These are phyloP conservation scores for Phytophthora macrochlamydospora DNA, from an alignment of 352 stramenopile species.

Conservation along the genomic window DNA sequence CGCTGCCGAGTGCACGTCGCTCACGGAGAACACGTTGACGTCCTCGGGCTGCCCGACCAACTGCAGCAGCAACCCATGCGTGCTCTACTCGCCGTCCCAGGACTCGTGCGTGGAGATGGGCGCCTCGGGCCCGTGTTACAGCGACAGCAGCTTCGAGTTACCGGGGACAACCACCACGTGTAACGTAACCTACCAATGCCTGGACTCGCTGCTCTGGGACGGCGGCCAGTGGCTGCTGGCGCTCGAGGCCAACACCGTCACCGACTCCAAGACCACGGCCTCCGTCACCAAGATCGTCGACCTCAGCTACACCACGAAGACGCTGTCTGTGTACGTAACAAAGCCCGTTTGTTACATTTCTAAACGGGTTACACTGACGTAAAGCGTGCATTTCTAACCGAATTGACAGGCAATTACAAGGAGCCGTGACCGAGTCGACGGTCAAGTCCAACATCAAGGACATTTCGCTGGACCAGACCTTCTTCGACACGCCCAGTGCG, in stretches of 20 bases:
- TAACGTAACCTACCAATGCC: slow-evolving; percentile 64
- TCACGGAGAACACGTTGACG: slow-evolving; percentile 58
- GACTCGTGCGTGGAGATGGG: slow-evolving; percentile 30
- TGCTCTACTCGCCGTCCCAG: slow-evolving; percentile 57
- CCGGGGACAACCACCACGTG: slow-evolving; percentile 29
- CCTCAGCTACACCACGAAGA: slow-evolving; percentile 36
- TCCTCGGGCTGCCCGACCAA: slow-evolving; percentile 43
- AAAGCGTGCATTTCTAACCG: slow-evolving; percentile 5
- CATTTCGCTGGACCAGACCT: slow-evolving; percentile 49
- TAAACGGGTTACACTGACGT: no score
- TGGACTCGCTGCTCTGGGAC: slow-evolving; percentile 47
- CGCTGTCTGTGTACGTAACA: slow-evolving; percentile 48
- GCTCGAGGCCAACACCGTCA: slow-evolving; percentile 29
- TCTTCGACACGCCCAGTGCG: slow-evolving; percentile 52
- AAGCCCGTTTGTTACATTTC: no score
- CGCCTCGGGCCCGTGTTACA: slow-evolving; percentile 42
- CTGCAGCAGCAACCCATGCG: slow-evolving; percentile 44
- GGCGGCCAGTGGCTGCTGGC: slow-evolving; percentile 44
- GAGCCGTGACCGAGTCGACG: slow-evolving; percentile 24
- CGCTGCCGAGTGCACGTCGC: slow-evolving; percentile 42
- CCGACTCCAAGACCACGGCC: slow-evolving; percentile 40
- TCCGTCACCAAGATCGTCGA: slow-evolving; percentile 54
- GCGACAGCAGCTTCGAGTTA: slow-evolving; percentile 30
- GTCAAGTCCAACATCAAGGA: slow-evolving; percentile 51
- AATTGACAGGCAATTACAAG: slow-evolving; percentile 38